These are phyloP conservation scores for Phytophthora vignae DNA, from an alignment of 352 stramenopile species.

Conservation along the genomic window DNA sequence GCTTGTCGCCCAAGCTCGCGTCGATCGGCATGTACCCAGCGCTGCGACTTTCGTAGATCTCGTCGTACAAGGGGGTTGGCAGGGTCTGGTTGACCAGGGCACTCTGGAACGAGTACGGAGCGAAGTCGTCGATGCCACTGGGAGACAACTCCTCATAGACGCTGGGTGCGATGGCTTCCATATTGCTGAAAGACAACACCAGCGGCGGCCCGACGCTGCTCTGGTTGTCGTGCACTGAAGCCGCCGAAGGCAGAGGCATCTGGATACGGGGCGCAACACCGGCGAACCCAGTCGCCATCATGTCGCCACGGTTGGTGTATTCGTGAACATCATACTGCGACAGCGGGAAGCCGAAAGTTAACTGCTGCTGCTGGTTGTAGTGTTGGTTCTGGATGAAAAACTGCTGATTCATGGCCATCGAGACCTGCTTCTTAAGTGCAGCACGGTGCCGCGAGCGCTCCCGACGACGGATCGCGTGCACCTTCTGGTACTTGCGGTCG, in stretches of 20 bases:
- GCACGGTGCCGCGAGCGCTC: constrained; percentile 81
- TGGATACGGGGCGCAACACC: constrained; percentile 53
- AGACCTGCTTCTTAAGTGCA: constrained; percentile 85
- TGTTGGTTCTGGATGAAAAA: constrained; percentile 65
- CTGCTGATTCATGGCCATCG: constrained; percentile 81
- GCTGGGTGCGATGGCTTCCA: not conserved
- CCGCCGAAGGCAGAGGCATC: constrained; percentile 37
- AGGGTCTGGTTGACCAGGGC: constrained; percentile 29
- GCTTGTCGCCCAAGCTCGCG: constrained; percentile 51
- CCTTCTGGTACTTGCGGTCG: constrained; percentile 89
- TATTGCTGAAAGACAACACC: constrained; percentile 31
- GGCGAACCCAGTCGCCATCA: constrained; percentile 1
- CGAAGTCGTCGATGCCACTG: constrained; percentile 74
- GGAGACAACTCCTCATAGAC: constrained; percentile 44
- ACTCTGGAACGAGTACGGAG: constrained; percentile 55
- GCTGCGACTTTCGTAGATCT: constrained; percentile 41
- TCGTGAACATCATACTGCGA: constrained; percentile 40
- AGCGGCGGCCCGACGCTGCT: constrained; percentile 21
- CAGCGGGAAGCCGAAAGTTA: constrained; percentile 51
- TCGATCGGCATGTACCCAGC: constrained; percentile 55
- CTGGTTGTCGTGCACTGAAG: constrained; percentile 13
- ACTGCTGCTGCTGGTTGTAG: constrained; percentile 69
- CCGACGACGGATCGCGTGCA: constrained; percentile 79
- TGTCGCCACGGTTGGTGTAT: not conserved
- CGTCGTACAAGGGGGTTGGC: constrained; percentile 14